phyloP scores from a whole-genome alignment of 208 protist genomes.

The Trypanosoma caninum region DNA sequence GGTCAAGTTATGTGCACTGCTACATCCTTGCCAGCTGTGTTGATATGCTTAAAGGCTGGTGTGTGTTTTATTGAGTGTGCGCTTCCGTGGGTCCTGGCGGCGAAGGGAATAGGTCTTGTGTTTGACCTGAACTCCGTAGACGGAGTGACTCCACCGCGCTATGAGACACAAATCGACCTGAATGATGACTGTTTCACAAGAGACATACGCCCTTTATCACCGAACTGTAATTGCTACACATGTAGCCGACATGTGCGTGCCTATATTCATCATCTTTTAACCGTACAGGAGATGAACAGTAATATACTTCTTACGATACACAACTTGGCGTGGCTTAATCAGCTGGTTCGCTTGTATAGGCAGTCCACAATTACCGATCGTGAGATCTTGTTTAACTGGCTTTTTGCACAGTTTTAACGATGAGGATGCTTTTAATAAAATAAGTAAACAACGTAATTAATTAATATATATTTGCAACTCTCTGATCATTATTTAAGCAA shows the following conservation, averaged over 20 bases:
- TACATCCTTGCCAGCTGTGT: slow-evolving; percentile 33
- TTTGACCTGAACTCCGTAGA: slow-evolving; percentile 17
- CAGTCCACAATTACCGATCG: slow-evolving; percentile 12
- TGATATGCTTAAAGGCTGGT: slow-evolving; percentile 40
- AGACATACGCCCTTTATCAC: slow-evolving; percentile 54
- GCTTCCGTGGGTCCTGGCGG: slow-evolving; percentile 69
- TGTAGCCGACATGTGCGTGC: slow-evolving; percentile 71
- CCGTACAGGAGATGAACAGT: slow-evolving; percentile 90
- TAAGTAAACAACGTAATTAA: neutral
- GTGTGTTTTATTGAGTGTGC: slow-evolving; percentile 67
- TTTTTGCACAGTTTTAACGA: slow-evolving; percentile 28
- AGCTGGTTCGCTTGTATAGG: slow-evolving; percentile 34
- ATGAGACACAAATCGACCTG: slow-evolving; percentile 58
- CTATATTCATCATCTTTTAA: slow-evolving; percentile 87
- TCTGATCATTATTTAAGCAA: too few species aligned
- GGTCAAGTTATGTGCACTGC: slow-evolving; percentile 39
- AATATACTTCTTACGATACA: slow-evolving; percentile 78
- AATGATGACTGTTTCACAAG: slow-evolving; percentile 62
- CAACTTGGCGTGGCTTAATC: slow-evolving; percentile 53
- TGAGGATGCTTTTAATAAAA: slow-evolving; percentile 7
- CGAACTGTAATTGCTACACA: slow-evolving; percentile 68
- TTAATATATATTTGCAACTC: too few species aligned
- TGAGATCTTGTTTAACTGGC: slow-evolving; percentile 26
- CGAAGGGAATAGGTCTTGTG: slow-evolving; percentile 60
- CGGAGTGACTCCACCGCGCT: neutral